phyloP scores from a whole-genome alignment of 768 basidiomycete species.

The Termitomyces bulborhizus region DNA sequence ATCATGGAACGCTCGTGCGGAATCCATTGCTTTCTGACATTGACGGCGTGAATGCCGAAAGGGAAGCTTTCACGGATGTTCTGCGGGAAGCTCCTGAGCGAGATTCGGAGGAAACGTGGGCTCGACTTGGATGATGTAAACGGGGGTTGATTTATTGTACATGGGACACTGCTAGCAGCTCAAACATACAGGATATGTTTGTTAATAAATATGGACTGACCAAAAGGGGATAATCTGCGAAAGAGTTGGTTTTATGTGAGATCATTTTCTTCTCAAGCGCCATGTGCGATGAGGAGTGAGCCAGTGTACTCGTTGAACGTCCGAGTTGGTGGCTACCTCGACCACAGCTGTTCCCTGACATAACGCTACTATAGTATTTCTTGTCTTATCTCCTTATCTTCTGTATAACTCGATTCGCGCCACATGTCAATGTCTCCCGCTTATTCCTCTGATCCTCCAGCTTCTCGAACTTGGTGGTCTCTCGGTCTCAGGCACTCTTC shows the following conservation, averaged over 20 bases:
- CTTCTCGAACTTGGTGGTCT: slow-evolving; percentile 41
- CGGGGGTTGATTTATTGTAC: slow-evolving; percentile 5
- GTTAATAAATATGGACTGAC: background rate
- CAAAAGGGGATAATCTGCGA: slow-evolving; percentile 4
- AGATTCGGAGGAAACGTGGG: slow-evolving; percentile 69
- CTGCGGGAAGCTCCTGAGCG: slow-evolving; percentile 54
- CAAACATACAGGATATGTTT: background rate
- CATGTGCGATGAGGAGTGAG: slow-evolving; percentile 11
- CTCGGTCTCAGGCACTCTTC: slow-evolving; percentile 23
- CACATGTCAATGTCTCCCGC: slow-evolving; percentile 33
- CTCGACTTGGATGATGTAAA: slow-evolving; percentile 43
- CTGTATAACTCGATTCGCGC: slow-evolving; percentile 4
- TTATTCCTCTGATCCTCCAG: slow-evolving; percentile 25
- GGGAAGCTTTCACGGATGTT: slow-evolving; percentile 44
- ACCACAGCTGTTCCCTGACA: background rate
- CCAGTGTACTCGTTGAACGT: background rate
- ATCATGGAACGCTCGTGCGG: slow-evolving; percentile 51
- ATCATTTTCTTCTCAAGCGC: slow-evolving; percentile 12
- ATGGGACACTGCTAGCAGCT: slow-evolving; percentile 8
- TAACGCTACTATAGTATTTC: background rate
- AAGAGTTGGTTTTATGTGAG: slow-evolving; percentile 6
- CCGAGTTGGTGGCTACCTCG: slow-evolving; percentile 6
- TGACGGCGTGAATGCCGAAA: slow-evolving; percentile 16
- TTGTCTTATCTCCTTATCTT: background rate
- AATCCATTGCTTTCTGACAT: slow-evolving; percentile 62